Percentiles rank a stretch among this genome's conserved stretches.
Conservation (phyloP, 768 basidiomycete species). For the Termitomyces sp. region DNA sequence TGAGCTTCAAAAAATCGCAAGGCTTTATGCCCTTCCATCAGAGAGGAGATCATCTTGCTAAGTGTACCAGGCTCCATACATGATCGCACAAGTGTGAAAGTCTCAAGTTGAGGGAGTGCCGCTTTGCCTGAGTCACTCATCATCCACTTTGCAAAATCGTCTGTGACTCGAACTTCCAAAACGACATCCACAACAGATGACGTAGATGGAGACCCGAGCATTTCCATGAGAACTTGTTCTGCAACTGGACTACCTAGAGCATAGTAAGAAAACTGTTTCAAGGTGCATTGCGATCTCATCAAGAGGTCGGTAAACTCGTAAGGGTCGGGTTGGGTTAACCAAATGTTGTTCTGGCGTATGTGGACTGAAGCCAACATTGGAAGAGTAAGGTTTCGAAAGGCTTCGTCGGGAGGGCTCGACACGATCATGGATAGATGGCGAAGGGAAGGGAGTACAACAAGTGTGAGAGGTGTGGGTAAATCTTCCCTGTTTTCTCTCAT, state of each 20-base stretch:
- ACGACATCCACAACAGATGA: conserved; percentile 1
- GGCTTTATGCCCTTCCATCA: not conserved
- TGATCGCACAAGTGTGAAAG: not conserved
- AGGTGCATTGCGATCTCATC: conserved; percentile 1
- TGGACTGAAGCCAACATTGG: not conserved
- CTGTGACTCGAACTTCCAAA: not conserved
- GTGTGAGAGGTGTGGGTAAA: not conserved
- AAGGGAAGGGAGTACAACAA: conserved; percentile 2
- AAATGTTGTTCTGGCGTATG: not conserved
- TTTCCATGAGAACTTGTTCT: not conserved
- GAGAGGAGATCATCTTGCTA: not conserved
- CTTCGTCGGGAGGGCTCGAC: not conserved
- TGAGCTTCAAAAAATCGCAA: not conserved
- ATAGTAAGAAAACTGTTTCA: conserved; percentile 4
- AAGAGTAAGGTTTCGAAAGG: conserved; percentile 2
- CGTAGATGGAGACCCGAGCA: not conserved
- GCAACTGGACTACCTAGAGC: not conserved
- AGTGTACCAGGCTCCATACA: conserved; percentile 1
- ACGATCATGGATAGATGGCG: not conserved
- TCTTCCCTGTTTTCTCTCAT: not conserved
- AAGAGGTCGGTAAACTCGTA: not conserved
- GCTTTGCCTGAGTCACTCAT: not conserved
- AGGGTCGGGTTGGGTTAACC: not conserved
- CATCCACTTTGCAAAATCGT: not conserved
- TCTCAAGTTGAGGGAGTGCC: not conserved